Base-by-base conservation (phyloP, 306 rosid species). In the Sphenostylis stenocarpa region DNA sequence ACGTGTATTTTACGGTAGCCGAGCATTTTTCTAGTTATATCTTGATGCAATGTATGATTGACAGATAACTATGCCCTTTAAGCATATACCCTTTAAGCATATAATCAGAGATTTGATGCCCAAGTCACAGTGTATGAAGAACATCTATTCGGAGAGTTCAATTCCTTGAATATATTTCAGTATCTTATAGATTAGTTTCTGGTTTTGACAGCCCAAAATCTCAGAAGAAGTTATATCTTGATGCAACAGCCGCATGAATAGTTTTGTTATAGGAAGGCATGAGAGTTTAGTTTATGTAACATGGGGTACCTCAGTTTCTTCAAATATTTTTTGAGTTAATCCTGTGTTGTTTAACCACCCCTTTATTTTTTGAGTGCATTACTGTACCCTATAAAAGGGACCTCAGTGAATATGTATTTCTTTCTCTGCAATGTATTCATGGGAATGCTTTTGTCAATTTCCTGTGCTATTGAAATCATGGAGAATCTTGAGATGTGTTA, bases 1-100 rank as follows among this genome's bases (percentile, higher is more conserved):
- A 16, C 81, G 93, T 6, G 95, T 91, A 78, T 91, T 91, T 60
- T 91, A 91, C 8, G 97, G 97, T 19, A 91, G 95, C 84, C 72
- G 97, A 13, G 97, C 97, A 2, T 91, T 91, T 89, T 91, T 91
- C 91, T 91, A 82, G 84, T 76, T 13, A 20, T 53, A 61, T 51
- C 31, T 52, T 74, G 65, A 81, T 72, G 82, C 72, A 66, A 77
- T 16, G n/a, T 11, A 12, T 23, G n/a, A 6, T 55, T 55, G 7
- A 1, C n/a, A 23, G 33, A 23, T 55, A 23, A 55, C 7, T 5
- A 55, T 1, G 61, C 1, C 7, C 29, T 29, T 23, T 23, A 55
- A 20, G 13, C 0, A 52, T 26, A 26, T n/a, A n/a, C 1, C 7
- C 29, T 29, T 23, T 23, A 55, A 20, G 13, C 0, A 52, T n/a